Conservation (phyloP, 352 stramenopile species). For the Nothophytophthora sp. region DNA sequence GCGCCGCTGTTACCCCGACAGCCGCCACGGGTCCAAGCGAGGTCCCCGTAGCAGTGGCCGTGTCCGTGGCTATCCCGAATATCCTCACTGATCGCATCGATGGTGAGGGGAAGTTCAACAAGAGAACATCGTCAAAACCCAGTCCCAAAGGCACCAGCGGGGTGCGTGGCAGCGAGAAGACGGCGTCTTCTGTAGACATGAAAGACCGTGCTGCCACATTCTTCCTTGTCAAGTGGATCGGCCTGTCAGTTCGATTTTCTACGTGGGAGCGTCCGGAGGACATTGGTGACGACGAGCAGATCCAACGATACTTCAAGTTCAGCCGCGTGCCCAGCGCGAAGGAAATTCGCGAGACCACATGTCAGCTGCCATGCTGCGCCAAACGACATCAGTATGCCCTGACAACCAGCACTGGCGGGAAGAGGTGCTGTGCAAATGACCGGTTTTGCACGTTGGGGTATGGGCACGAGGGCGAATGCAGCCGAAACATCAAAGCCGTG, state of each 20-base stretch:
- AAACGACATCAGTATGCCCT: constrained; percentile 73
- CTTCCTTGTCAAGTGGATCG: constrained; percentile 90
- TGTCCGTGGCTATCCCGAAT: constrained; percentile 33
- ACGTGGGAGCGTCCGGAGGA: constrained; percentile 89
- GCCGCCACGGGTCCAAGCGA: constrained; percentile 3
- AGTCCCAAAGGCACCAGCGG: constrained; percentile 22
- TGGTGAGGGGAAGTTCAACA: constrained; percentile 80
- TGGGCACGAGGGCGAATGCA: constrained; percentile 75
- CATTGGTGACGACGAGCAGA: constrained; percentile 88
- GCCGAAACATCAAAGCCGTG: constrained; percentile 70
- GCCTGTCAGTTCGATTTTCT: constrained; percentile 82
- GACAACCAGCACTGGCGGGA: constrained; percentile 30
- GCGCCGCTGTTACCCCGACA: not conserved
- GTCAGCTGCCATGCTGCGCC: constrained; percentile 83
- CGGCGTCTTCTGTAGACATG: constrained; percentile 5
- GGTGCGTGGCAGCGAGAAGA: constrained; percentile 23
- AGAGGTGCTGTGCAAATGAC: constrained; percentile 77
- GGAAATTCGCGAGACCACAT: constrained; percentile 82
- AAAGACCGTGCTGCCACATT: constrained; percentile 65
- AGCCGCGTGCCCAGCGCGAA: constrained; percentile 82
- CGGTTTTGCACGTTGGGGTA: constrained; percentile 83
- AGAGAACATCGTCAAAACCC: constrained; percentile 34
- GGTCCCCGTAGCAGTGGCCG: not conserved
- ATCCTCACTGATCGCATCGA: constrained; percentile 51
- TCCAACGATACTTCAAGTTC: constrained; percentile 90